Conservation (phyloP, 768 basidiomycete genomes). For the Strobilomyces confusus region DNA sequence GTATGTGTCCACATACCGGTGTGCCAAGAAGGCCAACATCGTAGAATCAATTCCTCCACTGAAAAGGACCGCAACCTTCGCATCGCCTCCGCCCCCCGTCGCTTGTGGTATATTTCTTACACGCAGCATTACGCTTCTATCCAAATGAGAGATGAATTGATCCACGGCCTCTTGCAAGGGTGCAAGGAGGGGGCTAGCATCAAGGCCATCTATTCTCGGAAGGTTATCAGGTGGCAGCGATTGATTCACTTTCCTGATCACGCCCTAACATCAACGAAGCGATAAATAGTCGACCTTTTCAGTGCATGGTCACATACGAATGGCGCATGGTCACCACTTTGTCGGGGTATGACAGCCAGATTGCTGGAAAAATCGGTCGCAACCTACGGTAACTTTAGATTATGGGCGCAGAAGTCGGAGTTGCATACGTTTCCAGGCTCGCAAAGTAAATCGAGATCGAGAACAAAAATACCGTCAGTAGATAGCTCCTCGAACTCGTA, state of each 20-base stretch:
- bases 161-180: constrained; percentile 37
- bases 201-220: constrained; percentile 26
- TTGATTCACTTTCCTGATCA: constrained; percentile 43
- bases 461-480: constrained; percentile 51
- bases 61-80: constrained; percentile 82
- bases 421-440: constrained; percentile 25
- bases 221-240: constrained; percentile 42
- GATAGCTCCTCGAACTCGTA: constrained; percentile 59
- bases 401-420: neutral
- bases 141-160: constrained; percentile 50
- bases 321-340: constrained; percentile 6
- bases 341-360: constrained; percentile 22
- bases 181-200: constrained; percentile 31
- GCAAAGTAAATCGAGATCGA: constrained; percentile 40
- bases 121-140: constrained; percentile 62
- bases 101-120: constrained; percentile 64
- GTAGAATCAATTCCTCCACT: constrained; percentile 97
- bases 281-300: neutral
- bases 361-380: constrained; percentile 16
- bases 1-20: constrained; percentile 45
- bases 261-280: constrained; percentile 35
- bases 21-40: constrained; percentile 73
- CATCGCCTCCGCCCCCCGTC: constrained; percentile 35
- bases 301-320: constrained; percentile 21
- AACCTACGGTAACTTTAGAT: constrained; percentile 16